Evolutionary conservation across 2,329 filamentous ascomycete genomes (phyloP), one percentile per base, ranked within the genome.

Genomic region (Ilyonectria robusta): DNA sequence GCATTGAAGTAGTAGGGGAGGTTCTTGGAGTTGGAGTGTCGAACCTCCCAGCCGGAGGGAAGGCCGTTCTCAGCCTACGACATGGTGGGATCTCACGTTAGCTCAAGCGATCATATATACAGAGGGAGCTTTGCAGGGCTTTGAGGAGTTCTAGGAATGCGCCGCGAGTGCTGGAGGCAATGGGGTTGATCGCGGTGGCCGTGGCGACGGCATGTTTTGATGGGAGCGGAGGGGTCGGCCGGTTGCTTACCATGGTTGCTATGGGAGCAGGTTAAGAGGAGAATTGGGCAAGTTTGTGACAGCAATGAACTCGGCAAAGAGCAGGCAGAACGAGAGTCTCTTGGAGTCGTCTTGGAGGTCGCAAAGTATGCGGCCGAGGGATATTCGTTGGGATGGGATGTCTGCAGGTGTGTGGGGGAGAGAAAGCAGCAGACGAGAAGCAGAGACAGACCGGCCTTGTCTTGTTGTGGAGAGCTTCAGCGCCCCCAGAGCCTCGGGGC

Each of bases 1-100:
- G 92, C 86, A 83, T 98, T 97, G 92, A 98, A 98, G 86, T 98
- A 99, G 87, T 99, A 99, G 42, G 96, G 96, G 40, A 98, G 92
- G 84, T 97, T 97, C 86, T 98, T 98, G 82, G 94, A 97, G 86
- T 98, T 97, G 82, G 94, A 97, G 85, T 97, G 94, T 81, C 96
- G 94, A 79, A 99, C 94, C 85, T 98, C 96, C 95, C 95, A 98
- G 81, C 91, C 90, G 56, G 90, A 81, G 69, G 95, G 95, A 70
- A 98, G 90, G 80, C 95, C 95, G 74, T 92, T 91, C 63, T 94
- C 92, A 78, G 88, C 84, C 90, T 92, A 74, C 11, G 13, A 50
- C 47, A 55, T 47, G 29, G 31, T 48, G 17, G 57, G 33, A 31
- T 6, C 29, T 23, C 40, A 13, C 29, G 60, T 72, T 62, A 73